Evolutionary conservation across 768 basidiomycete species (phyloP), one percentile per base, ranked within the genome.

Genomic region (Candolleomyces aberdarensis): DNA sequence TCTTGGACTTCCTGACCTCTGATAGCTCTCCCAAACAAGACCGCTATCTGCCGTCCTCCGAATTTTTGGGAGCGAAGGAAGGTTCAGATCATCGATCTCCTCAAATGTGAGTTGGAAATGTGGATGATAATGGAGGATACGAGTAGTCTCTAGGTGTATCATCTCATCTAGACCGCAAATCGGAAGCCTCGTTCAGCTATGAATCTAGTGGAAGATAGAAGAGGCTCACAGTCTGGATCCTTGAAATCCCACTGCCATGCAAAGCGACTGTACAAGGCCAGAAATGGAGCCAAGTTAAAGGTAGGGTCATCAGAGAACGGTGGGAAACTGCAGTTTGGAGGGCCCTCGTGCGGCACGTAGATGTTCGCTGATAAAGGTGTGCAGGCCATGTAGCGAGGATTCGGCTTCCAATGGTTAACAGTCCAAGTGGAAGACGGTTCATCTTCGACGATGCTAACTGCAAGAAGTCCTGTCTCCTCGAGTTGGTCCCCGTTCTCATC

Each of bases 141-240:
- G 72, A 9, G 75, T 69, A 7, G 78, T 71, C 68, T 85, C 81
- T 5, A 81, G 65, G 55, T 78, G 75, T 15, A 86, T 79, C 19
- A 82, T 69, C 63, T 84, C 82, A 63, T 69, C 85, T 85, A 40
- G 8, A 43, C 9, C 3, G 0, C 19, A 9, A 17, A 13, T 7
- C 32, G 13, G 17, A 58, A 13, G 11, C 20, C 0, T 47, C 29
- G 31, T 36, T 47, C 5, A 26, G 26, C 26, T 26, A 26, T 26
- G 26, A 26, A 26, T 26, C 26, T 26, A 3, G 26, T 26, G 26
- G 26, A 26, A 26, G 26, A 26, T 3, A 51, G 1, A 1, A 0
- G 22, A 29, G 2, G 69, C 81, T 74, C 58, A 85, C 85, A 63
- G 58, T 86, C 84, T 0, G 83, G 83, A 68, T 85, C 80, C 5